Evolutionary conservation across 2,329 filamentous ascomycete species (phyloP), one percentile per base, ranked within the genome.

Genomic region (Fonsecaea pedrosoi): DNA sequence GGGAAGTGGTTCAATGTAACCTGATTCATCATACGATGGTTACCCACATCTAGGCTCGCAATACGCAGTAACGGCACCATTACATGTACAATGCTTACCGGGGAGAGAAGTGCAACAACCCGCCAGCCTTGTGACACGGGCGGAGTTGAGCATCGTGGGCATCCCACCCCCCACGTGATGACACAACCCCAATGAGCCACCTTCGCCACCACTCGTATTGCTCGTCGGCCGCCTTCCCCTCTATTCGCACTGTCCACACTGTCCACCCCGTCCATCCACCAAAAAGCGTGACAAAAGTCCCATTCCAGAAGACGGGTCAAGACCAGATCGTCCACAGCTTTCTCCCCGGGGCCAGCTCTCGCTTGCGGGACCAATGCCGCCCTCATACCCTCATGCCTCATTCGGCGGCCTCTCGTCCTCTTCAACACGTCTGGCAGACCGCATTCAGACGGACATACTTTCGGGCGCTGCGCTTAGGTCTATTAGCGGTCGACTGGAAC

Each of bases 91-190:
- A 13, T 34, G 13, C 57, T 40, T 12, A 60, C 38, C 4, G 9
- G 30, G 38, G 56, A 9, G 32, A 32, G 37, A 48, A 21, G 32
- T 42, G 32, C 25, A 15, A 34, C 25, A 38, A 10, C 34, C 42
- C 9, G 37, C 42, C 18, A 60, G 57, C 38, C 57, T 50, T 50
- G 45, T 60, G 57, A 37, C 30, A 32, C 25, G 9, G 13, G 10
- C 57, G 21, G 57, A 50, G 15, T 60, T 50, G 40, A 37, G 21
- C 56, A 50, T 45, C 25, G 25, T 25, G 25, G 25, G 25, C 25
- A 25, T 25, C 25, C 25, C 25, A 25, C 40, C 40, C 13, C 37
- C 42, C 57, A 60, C 40, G 57, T 60, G 57, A 60, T 18, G 40
- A 42, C 12, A 42, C 4, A 32, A 32, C 37, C 35, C 18, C 45